These are phyloP conservation scores for Agrocybe chaxingu DNA, from an alignment of 768 basidiomycete species.

Conservation along the genomic window DNA sequence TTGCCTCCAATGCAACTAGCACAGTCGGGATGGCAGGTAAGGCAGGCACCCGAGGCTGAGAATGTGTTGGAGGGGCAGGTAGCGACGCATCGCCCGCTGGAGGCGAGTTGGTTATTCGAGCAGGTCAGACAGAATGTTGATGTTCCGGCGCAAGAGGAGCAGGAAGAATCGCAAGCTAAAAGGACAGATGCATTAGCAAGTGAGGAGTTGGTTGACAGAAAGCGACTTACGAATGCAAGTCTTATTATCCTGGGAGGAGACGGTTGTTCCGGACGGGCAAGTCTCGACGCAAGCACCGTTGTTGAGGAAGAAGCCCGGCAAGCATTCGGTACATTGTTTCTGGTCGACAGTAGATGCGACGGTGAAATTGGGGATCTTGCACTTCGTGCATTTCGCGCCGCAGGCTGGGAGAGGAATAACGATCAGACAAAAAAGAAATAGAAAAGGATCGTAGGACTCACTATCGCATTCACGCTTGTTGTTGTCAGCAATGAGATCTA, in stretches of 20 bases:
- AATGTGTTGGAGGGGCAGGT: constrained; percentile 72
- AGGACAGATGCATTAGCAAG: not conserved
- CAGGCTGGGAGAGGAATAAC: constrained; percentile 45
- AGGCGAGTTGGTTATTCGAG: constrained; percentile 60
- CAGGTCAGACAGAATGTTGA: constrained; percentile 75
- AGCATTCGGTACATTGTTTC: constrained; percentile 72
- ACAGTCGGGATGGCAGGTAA: constrained; percentile 81
- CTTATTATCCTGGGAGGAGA: constrained; percentile 66
- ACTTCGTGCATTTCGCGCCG: constrained; percentile 73
- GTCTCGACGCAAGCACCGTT: constrained; percentile 64
- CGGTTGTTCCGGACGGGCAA: constrained; percentile 73
- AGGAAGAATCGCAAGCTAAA: constrained; percentile 68
- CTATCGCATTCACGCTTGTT: constrained; percentile 77
- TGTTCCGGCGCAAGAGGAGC: constrained; percentile 64
- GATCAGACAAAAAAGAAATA: constrained; percentile 1
- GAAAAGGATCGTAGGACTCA: constrained; percentile 30
- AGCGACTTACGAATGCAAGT: constrained; percentile 56
- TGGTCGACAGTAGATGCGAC: constrained; percentile 60
- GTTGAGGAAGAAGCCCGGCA: constrained; percentile 74
- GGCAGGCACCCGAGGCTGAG: constrained; percentile 60
- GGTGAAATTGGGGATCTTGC: constrained; percentile 68
- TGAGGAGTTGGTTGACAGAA: not conserved
- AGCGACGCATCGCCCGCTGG: constrained; percentile 66
- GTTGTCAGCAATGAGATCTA: constrained; percentile 71
- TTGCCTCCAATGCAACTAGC: constrained; percentile 67